phyloP scores from a whole-genome alignment of 2,329 filamentous ascomycete species.

The Fusarium verrucosum region DNA sequence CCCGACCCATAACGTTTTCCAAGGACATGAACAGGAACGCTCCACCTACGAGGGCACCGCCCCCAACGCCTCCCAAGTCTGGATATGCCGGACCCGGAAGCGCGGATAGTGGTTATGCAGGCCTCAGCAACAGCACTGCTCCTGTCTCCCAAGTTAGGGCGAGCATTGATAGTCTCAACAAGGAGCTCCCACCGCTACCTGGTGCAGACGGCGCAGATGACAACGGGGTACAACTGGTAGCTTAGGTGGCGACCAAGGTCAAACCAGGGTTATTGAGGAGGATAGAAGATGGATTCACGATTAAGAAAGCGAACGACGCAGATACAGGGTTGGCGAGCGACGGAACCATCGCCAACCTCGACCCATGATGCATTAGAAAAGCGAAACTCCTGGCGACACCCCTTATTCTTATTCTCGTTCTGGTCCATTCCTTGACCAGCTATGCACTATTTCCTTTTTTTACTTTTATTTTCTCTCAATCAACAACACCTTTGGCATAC shows the following conservation, averaged over 20 bases:
- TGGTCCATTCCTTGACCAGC: slow-evolving; percentile 31
- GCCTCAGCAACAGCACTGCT: slow-evolving; percentile 47
- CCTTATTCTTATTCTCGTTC: slow-evolving; percentile 13
- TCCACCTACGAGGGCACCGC: slow-evolving; percentile 57
- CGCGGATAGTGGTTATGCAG: slow-evolving; percentile 59
- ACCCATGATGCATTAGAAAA: slow-evolving; percentile 45
- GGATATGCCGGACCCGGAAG: slow-evolving; percentile 55
- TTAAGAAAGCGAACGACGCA: slow-evolving; percentile 39
- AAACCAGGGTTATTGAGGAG: slow-evolving; percentile 35
- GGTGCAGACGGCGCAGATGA: slow-evolving; percentile 44
- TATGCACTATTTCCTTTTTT: slow-evolving; percentile 38
- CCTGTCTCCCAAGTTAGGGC: slow-evolving; percentile 49
- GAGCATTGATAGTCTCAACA: slow-evolving; percentile 68
- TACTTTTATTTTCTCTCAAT: slow-evolving; percentile 20
- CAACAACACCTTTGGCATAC: slow-evolving; percentile 27
- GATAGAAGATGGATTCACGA: slow-evolving; percentile 37
- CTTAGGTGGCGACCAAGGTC: slow-evolving; percentile 44
- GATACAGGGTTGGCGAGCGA: slow-evolving; percentile 41
- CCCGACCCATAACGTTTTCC: slow-evolving; percentile 54
- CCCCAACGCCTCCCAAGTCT: slow-evolving; percentile 50
- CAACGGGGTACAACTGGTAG: slow-evolving; percentile 46
- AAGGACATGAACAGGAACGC: slow-evolving; percentile 48
- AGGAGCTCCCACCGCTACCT: slow-evolving; percentile 67
- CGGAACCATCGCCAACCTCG: slow-evolving; percentile 39
- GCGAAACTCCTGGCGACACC: slow-evolving; percentile 41